A percentile compares a stretch with the other conserved stretches of the same genome.
These are phyloP conservation scores for Olyra latifolia DNA, from an alignment of 176 grass and related monocot genomes.

Conservation along the genomic window DNA sequence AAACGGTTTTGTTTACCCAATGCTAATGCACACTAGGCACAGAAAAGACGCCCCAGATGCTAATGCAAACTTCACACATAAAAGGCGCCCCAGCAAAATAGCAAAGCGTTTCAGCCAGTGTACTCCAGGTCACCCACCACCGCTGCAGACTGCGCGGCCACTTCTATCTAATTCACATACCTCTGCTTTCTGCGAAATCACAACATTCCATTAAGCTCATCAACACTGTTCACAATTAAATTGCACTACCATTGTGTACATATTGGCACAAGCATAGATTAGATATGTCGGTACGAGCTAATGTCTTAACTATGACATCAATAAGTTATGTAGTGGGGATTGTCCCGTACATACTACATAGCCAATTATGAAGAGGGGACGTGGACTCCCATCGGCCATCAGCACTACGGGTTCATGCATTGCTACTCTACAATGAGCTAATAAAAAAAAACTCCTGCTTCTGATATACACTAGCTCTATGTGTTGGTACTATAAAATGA, in stretches of 20 bases:
- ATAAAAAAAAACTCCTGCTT: too few species aligned
- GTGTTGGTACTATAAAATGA: neutral
- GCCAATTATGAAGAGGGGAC: neutral
- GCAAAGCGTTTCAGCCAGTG: conserved; percentile 2
- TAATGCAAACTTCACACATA: neutral
- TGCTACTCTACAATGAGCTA: too few species aligned
- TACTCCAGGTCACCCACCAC: conserved; percentile 19
- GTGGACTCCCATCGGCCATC: neutral
- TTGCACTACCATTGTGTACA: neutral
- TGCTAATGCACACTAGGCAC: neutral
- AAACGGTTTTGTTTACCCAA: neutral
- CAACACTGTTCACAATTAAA: neutral
- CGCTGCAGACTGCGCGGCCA: neutral
- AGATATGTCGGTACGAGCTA: neutral
- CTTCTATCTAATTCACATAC: neutral
- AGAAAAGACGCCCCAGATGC: neutral
- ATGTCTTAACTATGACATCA: neutral
- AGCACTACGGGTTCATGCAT: too few species aligned
- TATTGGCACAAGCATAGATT: neutral
- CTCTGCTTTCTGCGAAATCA: neutral
- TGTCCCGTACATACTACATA: neutral
- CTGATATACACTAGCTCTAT: neutral
- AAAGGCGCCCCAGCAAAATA: neutral
- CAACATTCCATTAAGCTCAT: neutral
- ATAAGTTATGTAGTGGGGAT: neutral